Evolutionary conservation across 108 stramenopile genomes (phyloP), one percentile per base, ranked within the genome.

Genomic region (Parietichytrium sp.): DNA sequence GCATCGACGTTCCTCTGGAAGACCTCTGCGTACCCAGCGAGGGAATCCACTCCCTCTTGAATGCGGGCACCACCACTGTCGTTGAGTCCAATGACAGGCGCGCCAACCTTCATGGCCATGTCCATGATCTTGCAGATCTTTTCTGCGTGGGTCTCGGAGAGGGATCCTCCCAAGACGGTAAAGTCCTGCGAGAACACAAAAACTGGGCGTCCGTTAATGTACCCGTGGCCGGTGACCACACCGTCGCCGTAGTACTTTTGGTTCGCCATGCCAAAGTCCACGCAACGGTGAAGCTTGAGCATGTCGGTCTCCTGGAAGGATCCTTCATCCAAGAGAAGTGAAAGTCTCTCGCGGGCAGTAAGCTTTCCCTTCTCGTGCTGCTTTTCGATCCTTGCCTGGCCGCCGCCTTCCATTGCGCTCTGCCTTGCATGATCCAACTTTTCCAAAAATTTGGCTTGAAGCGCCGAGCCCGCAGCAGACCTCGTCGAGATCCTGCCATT

Each of bases 51-150:
- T 49, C 98, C 98, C 83, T 99, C 98, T 87, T 99, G 98, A 54
- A 99, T 99, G 13, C 98, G 92, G 4, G 98, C 98, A 61, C 98
- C 97, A 4, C 98, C 98, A 52, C 94, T 94, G 89, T 99, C 98
- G 84, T 97, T 98, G 52, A 99, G 87, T 25, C 98, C 98, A 77
- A 99, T 96, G 18, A 99, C 93, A 29, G 98, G 98, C 16, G 93
- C 95, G 3, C 97, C 96, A 7, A 95, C 93, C 54, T 93, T 84
- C 82, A 90, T 55, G 1, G 96, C 96, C 94, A 96, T 95, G 72
- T 98, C 97, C 98, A 99, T 99, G 82, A 98, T 85, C 88, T 99
- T 98, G 82, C 95, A 92, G 83, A 99, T 99, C 86, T 99, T 99
- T 88, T 98, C 88, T 3, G 98, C 98, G 85, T 98, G 94, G 3